Conservation (phyloP, 495 filamentous ascomycete species). For the Penicillium alfredii region DNA sequence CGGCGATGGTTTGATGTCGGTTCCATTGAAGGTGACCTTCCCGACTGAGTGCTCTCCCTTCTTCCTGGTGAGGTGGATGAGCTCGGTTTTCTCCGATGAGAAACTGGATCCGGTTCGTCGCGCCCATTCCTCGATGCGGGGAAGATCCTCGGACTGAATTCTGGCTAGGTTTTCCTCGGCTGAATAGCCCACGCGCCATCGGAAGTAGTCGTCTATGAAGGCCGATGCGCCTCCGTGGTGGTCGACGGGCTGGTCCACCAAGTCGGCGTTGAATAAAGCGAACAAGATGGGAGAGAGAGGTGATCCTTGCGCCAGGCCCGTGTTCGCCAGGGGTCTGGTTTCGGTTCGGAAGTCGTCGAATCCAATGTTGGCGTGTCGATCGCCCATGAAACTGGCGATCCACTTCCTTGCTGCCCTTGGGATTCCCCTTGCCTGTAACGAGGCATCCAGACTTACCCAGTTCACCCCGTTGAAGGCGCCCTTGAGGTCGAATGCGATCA, state of each 20-base stretch:
- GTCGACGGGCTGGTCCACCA: constrained; percentile 19
- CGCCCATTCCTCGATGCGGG: constrained; percentile 15
- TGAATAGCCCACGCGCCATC: constrained; percentile 10
- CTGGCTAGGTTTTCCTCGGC: constrained; percentile 16
- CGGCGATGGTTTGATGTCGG: constrained; percentile 3
- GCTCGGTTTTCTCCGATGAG: constrained; percentile 20
- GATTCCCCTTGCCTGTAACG: constrained; percentile 16
- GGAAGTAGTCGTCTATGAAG: constrained; percentile 25
- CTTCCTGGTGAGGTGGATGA: constrained; percentile 22
- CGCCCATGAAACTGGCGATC: constrained; percentile 23
- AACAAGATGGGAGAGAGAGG: constrained; percentile 25
- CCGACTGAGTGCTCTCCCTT: constrained; percentile 1
- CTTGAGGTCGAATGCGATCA: constrained; percentile 25
- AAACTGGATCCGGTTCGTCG: constrained; percentile 15
- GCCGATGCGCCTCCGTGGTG: constrained; percentile 15
- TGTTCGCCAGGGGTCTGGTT: constrained; percentile 9
- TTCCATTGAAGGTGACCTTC: constrained; percentile 3
- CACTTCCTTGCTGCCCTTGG: constrained; percentile 11
- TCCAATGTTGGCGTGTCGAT: constrained; percentile 15
- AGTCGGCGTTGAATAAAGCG: constrained; percentile 22
- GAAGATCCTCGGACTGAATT: constrained; percentile 16
- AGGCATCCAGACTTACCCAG: constrained; percentile 14
- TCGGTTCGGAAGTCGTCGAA: constrained; percentile 21
- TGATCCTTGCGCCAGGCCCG: constrained; percentile 23
- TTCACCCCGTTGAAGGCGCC: constrained; percentile 29